Evolutionary conservation across 2,329 filamentous ascomycete genomes (phyloP), one percentile per base, ranked within the genome.

Genomic region (Cadophora sp.): DNA sequence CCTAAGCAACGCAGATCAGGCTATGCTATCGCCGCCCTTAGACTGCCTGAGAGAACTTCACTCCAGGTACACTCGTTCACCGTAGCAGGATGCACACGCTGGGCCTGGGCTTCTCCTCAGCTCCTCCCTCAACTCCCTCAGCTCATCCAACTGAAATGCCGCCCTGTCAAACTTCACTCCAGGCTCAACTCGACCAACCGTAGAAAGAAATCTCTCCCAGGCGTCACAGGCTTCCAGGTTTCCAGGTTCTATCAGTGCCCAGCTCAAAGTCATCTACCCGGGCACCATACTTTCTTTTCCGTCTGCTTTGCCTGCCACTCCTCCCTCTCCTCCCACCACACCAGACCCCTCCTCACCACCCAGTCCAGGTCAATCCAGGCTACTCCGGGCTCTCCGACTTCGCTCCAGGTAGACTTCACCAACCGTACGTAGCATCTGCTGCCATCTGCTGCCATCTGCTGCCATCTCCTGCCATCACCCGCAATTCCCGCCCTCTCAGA

Each of bases 351-450:
- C 22, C 24, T 33, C 51, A 33, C 20, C 33, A 9, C 16, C 27
- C 30, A 36, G 30, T 51, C 48, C 43, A 55, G 48, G 27, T 30
- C 27, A 30, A 30, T 20, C 30, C n/a, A 56, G 51, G 27, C 51
- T 30, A 51, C 36, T 30, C 20, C 56, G 56, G 56, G 56, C 41
- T 47, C 16, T 33, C 45, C 59, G n/a, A 39, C 47, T 62, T 60
- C 58, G 22, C 27, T 45, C 13, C 41, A 51, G 48, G 48, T 41
- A 22, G 24, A 43, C 47, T 6, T 51, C 45, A 51, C 45, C 59
- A 18, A 41, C 59, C 47, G 45, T 62, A 62, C 4, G 59, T 9
- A 30, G 16, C 30, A 24, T 27, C 59, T 61, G 43, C 45, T 33
- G 9, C 30, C n/a, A n/a, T n/a, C n/a, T 33, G 30, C 30, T 33